Conservation (phyloP, 345 rosid genomes). For the Populus ilicifolia region DNA sequence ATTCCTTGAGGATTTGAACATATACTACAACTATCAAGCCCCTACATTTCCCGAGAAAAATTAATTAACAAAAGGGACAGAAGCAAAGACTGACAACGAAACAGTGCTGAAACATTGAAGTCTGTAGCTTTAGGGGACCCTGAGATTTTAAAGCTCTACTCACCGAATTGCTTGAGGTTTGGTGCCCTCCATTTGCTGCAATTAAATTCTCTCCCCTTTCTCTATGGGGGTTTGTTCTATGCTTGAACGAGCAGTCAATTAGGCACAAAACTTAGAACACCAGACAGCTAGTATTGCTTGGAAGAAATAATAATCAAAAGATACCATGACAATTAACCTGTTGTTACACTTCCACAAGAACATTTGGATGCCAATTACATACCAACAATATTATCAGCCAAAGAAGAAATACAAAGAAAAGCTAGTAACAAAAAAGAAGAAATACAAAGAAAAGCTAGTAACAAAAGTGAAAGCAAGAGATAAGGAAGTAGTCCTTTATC, state of each 20-base stretch:
- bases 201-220: not conserved
- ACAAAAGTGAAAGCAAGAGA: conserved; percentile 1
- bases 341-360: not conserved
- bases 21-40: not conserved
- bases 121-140: conserved; percentile 21
- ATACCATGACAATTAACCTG: not conserved
- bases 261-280: not conserved
- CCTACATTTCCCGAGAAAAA: conserved; percentile 33
- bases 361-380: not conserved
- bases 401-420: not conserved
- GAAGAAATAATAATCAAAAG: not conserved
- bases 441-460: not conserved
- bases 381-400: not conserved
- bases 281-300: not conserved
- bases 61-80: conserved; percentile 14
- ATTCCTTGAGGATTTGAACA: not conserved
- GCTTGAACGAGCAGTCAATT: not conserved
- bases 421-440: not conserved
- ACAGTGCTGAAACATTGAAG: conserved; percentile 29
- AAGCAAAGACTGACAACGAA: conserved; percentile 27
- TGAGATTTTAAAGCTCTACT: conserved; percentile 5
- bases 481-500: not conserved
- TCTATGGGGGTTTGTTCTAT: not conserved
- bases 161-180: not conserved
- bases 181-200: conserved; percentile 13